Evolutionary conservation across 2,329 filamentous ascomycete genomes (phyloP).

Genomic region (Fusarium equiseti): DNA sequence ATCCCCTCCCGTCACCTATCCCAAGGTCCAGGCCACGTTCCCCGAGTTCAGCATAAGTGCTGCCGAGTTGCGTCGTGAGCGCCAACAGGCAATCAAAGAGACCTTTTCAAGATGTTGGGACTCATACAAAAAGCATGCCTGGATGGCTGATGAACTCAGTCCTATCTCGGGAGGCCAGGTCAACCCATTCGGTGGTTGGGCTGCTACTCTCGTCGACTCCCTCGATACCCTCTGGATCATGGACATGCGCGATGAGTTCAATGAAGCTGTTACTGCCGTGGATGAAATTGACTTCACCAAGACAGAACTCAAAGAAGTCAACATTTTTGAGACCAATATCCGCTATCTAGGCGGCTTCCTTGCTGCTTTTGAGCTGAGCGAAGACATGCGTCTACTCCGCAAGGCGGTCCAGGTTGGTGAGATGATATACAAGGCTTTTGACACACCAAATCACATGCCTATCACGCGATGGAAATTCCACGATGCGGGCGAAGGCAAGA

Average conservation of each 20-base stretch:
- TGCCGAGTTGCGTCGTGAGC: slow-evolving; percentile 50
- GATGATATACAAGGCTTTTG: slow-evolving; percentile 74
- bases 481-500: slow-evolving; percentile 50
- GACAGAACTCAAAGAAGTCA: slow-evolving; percentile 62
- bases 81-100: slow-evolving; percentile 56
- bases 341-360: slow-evolving; percentile 77
- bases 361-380: slow-evolving; percentile 76
- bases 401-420: slow-evolving; percentile 75
- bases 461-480: slow-evolving; percentile 61
- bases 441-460: slow-evolving; percentile 77
- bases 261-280: slow-evolving; percentile 70
- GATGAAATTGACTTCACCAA: slow-evolving; percentile 71
- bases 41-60: slow-evolving; percentile 42
- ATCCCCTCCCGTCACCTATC: slow-evolving; percentile 45
- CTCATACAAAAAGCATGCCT: slow-evolving; percentile 72
- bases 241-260: slow-evolving; percentile 74
- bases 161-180: slow-evolving; percentile 65
- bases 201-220: slow-evolving; percentile 74
- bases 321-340: slow-evolving; percentile 78
- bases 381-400: slow-evolving; percentile 64
- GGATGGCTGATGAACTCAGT: slow-evolving; percentile 72
- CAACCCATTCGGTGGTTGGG: slow-evolving; percentile 75
- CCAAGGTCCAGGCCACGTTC: slow-evolving; percentile 52
- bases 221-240: slow-evolving; percentile 81
- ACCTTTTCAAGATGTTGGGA: slow-evolving; percentile 61